Evolutionary conservation across 495 filamentous ascomycete species (phyloP), one percentile per base, ranked within the genome.

Genomic region (Friedmanniomyces endolithicus): DNA sequence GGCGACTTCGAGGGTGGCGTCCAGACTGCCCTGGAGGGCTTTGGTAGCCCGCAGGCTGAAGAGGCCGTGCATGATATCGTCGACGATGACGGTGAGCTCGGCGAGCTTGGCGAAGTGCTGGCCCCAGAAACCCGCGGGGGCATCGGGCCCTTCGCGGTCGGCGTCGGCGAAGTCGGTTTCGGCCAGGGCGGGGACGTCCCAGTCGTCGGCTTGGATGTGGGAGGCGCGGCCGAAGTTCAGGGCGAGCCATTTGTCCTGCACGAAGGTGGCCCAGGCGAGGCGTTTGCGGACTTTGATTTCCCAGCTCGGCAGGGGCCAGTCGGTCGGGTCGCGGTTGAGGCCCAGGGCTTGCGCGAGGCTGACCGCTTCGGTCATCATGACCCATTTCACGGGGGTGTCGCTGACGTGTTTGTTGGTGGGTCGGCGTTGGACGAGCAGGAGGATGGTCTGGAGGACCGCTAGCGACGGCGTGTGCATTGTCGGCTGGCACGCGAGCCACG

Each of bases 61-160:
- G 59, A 84, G 80, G 2, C 74, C 75, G 31, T 76, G 74, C 16
- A 83, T 68, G 24, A 84, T 75, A 40, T 77, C 77, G n/a, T 76
- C 77, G 7, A 84, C 68, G 20, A 84, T 80, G 33, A 73, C 74
- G 0, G 79, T 78, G 16, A 84, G 64, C 22, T 74, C 71, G 6
- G 79, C 74, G 72, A 81, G 78, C 50, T 82, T 75, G 50, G 74
- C 74, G 63, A 83, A 82, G 24, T 87, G 66, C 23, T 78, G 74
- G 24, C 81, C 74, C 14, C 84, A 83, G 6, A 79, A 76, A 65
- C 85, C 82, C 22, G 81, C 78, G 44, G 87, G 83, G 14, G 76
- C 67, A 45, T 71, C 72, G 7, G 67, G 68, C 49, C 74, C 76
- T 53, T 80, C 79, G 22, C 75, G 70, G 47, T 79, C 74, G 48